Evolutionary conservation across 306 rosid species (phyloP).

Genomic region (Fragaria nilgerrensis): DNA sequence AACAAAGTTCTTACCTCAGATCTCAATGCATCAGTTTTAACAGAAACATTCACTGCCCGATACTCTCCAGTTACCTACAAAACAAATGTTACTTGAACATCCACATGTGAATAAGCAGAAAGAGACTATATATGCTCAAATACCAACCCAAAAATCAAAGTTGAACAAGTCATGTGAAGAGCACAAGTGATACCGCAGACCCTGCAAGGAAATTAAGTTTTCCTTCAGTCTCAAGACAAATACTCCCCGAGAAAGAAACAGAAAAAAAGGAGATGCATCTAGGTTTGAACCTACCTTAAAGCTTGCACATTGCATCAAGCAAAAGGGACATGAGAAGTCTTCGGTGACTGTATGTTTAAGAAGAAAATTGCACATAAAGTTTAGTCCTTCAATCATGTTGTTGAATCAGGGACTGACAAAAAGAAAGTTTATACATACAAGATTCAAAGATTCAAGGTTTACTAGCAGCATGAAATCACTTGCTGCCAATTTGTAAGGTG

Average conservation of each 20-base stretch:
- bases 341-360: constrained; percentile 72
- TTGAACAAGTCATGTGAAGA: constrained; percentile 95
- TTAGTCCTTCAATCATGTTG: not conserved
- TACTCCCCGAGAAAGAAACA: not conserved
- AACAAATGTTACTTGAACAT: constrained; percentile 35
- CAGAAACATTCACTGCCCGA: constrained; percentile 96
- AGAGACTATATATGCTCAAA: constrained; percentile 30
- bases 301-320: constrained; percentile 87
- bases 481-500: not conserved
- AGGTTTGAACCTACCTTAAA: constrained; percentile 59
- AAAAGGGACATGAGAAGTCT: constrained; percentile 89
- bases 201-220: constrained; percentile 47
- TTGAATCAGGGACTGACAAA: not conserved
- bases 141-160: constrained; percentile 93
- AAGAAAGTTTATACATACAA: not conserved
- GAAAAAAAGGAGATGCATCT: constrained; percentile 1
- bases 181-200: constrained; percentile 87
- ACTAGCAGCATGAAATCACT: not conserved
- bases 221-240: constrained; percentile 11
- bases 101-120: constrained; percentile 30
- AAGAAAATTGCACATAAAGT: not conserved
- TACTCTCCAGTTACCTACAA: constrained; percentile 91
- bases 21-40: constrained; percentile 63
- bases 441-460: not conserved
- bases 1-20: constrained; percentile 53